These are phyloP conservation scores for Cordyceps militaris DNA, from an alignment of 2,329 filamentous ascomycete species.

Conservation along the genomic window DNA sequence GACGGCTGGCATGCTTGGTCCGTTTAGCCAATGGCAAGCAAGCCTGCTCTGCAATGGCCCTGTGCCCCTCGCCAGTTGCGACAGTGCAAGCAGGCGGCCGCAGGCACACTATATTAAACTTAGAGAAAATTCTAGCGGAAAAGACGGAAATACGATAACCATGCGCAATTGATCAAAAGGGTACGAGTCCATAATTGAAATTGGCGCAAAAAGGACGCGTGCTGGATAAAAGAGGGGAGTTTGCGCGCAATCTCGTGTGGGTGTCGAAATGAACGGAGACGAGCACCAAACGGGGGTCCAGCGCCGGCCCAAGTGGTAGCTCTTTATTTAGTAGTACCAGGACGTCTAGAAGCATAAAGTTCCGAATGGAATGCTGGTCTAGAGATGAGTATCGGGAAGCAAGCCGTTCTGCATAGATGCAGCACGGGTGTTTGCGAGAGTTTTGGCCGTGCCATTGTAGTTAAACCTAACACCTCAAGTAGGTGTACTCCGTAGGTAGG, in stretches of 20 bases:
- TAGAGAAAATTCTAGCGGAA: neutral
- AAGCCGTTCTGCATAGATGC: too few relatives aligned
- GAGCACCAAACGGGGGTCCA: neutral
- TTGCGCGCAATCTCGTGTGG: neutral
- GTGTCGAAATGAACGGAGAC: neutral
- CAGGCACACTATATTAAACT: too few relatives aligned
- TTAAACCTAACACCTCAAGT: too few relatives aligned
- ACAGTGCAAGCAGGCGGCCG: too few relatives aligned
- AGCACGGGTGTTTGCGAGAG: too few relatives aligned
- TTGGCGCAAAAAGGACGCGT: neutral
- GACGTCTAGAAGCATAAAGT: too few relatives aligned
- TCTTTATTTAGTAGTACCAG: neutral
- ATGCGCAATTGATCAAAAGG: neutral
- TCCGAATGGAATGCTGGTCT: too few relatives aligned
- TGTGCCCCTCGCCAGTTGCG: neutral
- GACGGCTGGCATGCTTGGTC: neutral
- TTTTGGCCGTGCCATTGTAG: too few relatives aligned
- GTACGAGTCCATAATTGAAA: neutral
- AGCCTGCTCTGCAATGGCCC: neutral
- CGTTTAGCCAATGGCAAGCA: neutral
- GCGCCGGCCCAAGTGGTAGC: neutral
- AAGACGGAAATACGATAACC: neutral
- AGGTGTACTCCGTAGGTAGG: too few relatives aligned
- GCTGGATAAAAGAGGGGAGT: neutral
- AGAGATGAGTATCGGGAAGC: too few relatives aligned